Percentiles rank a stretch among this genome's conserved stretches.
Evolutionary conservation across 2,329 filamentous ascomycete species (phyloP).

Genomic region (Bipolaris bicolor): DNA sequence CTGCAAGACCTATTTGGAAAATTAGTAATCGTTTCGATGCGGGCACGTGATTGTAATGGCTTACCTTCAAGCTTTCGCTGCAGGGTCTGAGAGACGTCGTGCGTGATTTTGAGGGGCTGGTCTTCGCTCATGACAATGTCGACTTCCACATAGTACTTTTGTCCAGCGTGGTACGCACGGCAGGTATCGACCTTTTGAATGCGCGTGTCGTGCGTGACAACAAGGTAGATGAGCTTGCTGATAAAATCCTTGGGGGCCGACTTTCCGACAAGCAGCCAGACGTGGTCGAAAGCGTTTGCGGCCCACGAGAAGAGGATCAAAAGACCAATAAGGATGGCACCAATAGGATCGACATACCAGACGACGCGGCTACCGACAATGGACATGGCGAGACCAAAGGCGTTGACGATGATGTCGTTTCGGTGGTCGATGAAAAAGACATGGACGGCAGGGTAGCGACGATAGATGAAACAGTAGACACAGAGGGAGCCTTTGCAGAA

Average conservation of each 20-base stretch:
- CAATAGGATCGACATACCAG: conserved; percentile 68
- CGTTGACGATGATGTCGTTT: conserved; percentile 63
- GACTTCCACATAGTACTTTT: conserved; percentile 67
- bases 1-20: conserved; percentile 31
- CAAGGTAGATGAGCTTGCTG: conserved; percentile 62
- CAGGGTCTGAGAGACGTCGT: conserved; percentile 65
- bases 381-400: conserved; percentile 63
- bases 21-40: conserved; percentile 14
- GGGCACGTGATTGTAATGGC: conserved; percentile 11
- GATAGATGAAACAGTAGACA: conserved; percentile 61
- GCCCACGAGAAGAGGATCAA: conserved; percentile 68
- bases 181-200: conserved; percentile 66
- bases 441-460: conserved; percentile 61
- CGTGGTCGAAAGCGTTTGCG: conserved; percentile 66
- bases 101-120: conserved; percentile 61
- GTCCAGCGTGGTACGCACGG: conserved; percentile 66
- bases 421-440: conserved; percentile 66
- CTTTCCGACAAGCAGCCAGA: conserved; percentile 67
- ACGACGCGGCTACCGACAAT: conserved; percentile 59
- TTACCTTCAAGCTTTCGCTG: conserved; percentile 66
- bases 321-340: conserved; percentile 65
- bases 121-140: conserved; percentile 66
- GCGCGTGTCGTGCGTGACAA: conserved; percentile 60
- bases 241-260: conserved; percentile 64
- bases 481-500: conserved; percentile 60